Evolutionary conservation across 2,329 filamentous ascomycete genomes (phyloP), one percentile per base, ranked within the genome.

Genomic region (Penicillium sp.): DNA sequence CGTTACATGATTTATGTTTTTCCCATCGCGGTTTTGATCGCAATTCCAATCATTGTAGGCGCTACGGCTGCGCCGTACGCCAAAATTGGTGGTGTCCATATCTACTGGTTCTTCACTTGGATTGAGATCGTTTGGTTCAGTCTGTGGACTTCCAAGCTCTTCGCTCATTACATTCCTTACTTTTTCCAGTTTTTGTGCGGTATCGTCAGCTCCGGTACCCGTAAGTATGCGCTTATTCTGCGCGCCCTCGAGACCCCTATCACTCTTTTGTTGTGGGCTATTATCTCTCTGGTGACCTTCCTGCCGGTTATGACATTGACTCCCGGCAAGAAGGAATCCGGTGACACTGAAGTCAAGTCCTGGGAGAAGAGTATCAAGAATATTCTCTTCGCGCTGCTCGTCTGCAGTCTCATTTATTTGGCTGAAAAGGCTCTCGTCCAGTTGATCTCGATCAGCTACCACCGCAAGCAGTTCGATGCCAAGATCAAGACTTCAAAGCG

Each of bases 401-500:
- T 85, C 39, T 82, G 79, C 54, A 77, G 81, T 19, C 66, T 85
- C 52, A 79, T 87, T 47, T 79, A 83, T 44, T 73, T 86, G 6
- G 78, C 68, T 0, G 84, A 87, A 65, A 85, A 85, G 66, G 63
- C 82, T 35, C 71, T 86, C 51, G 81, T 87, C 40, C 84, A 86
- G 68, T 76, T 87, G 61, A 86, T 87, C 67, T 85, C 82, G 39
- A 85, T 87, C 74, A 85, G 83, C 71, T 87, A 87, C 65, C 84
- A 87, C 68, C 80, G 83, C 52, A 86, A 86, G 71, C 84, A 86
- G 59, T 87, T 87, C 67, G 81, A 85, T 56, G 62, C 78, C 13
- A 81, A 81, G 67, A 97, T 99, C 79, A 89, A 90, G 72, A 87
- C 91, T 39, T 96, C 91, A 23, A 97, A 99, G 78, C 87, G 84